Evolutionary conservation across 176 grass and related monocot genomes (phyloP).

Genomic region (Typha latifolia): DNA sequence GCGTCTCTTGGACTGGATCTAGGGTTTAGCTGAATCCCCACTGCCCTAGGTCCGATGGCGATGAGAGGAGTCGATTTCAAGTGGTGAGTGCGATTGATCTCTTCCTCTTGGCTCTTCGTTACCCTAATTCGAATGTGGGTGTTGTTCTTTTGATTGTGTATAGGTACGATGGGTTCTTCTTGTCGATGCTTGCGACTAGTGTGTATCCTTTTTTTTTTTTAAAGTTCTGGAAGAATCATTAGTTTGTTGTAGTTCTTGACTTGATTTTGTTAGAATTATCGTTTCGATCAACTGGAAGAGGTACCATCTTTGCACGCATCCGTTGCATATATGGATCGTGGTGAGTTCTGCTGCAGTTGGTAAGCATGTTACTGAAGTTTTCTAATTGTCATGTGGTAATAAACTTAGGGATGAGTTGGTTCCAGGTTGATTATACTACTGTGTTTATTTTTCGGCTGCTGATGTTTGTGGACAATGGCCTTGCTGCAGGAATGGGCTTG

Average conservation of each 20-base stretch:
- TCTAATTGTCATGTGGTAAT: slow-evolving; percentile 2
- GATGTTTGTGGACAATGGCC: slow-evolving; percentile 88
- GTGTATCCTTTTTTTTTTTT: slow-evolving; percentile 46
- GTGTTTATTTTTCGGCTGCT: slow-evolving; percentile 94
- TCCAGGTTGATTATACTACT: slow-evolving; percentile 79
- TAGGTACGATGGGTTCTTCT: slow-evolving; percentile 98
- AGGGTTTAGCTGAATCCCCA: slow-evolving; percentile 16
- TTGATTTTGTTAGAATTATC: slow-evolving; percentile 47
- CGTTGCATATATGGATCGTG: slow-evolving; percentile 98
- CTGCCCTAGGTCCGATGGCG: slow-evolving; percentile 23
- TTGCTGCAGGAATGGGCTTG: slow-evolving; percentile 93
- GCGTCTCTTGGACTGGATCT: slow-evolving; percentile 15
- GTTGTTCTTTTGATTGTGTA: background rate
- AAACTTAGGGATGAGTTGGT: background rate
- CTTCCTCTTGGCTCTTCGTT: background rate
- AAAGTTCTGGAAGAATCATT: background rate
- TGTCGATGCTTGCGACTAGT: slow-evolving; percentile 96
- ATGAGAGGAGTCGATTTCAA: slow-evolving; percentile 55
- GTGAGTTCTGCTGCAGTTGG: slow-evolving; percentile 27
- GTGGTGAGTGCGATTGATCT: slow-evolving; percentile 25
- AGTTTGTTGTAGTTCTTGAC: slow-evolving; percentile 4
- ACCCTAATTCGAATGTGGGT: slow-evolving; percentile 4
- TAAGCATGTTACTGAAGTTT: background rate
- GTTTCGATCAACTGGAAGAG: slow-evolving; percentile 96
- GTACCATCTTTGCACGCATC: slow-evolving; percentile 75